A percentile compares a stretch with the other conserved stretches of the same genome.
Evolutionary conservation across 495 filamentous ascomycete genomes (phyloP).

Genomic region (Lineolata rhizophorae): DNA sequence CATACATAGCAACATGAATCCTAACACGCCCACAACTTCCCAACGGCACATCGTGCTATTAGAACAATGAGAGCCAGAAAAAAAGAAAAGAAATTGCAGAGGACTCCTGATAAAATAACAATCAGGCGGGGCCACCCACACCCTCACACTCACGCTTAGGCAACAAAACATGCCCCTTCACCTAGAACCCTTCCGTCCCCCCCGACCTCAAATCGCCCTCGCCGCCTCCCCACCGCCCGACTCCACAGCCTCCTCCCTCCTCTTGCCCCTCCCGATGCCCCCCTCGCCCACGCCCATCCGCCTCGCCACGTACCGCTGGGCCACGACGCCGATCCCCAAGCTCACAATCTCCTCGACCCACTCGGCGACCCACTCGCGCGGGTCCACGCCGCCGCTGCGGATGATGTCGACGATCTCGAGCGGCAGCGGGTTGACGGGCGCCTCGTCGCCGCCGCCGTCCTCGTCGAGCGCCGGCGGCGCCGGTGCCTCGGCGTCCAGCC

Average conservation of each 20-base stretch:
- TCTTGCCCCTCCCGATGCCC: slow-evolving; percentile 59
- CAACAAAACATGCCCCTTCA: neutral
- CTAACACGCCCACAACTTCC: no score
- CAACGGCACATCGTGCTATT: no score
- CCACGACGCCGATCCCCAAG: slow-evolving; percentile 60
- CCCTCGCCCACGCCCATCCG: slow-evolving; percentile 90
- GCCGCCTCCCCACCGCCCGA: slow-evolving; percentile 68
- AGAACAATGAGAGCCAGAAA: no score
- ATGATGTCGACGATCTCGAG: slow-evolving; percentile 77
- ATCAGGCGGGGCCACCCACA: no score
- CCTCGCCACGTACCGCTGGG: slow-evolving; percentile 88
- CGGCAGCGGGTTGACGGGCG: slow-evolving; percentile 26
- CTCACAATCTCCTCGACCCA: slow-evolving; percentile 87
- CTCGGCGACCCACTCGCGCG: slow-evolving; percentile 88
- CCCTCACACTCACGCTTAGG: no score
- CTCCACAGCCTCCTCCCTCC: slow-evolving; percentile 47
- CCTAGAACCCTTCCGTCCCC: neutral
- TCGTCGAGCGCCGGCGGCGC: no score
- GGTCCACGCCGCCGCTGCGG: slow-evolving; percentile 74
- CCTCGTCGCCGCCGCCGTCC: slow-evolving; percentile 14
- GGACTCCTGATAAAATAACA: no score
- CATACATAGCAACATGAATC: no score
- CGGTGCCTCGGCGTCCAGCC: slow-evolving; percentile 62
- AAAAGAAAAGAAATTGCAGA: no score
- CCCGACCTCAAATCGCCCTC: slow-evolving; percentile 29